A percentile compares a stretch with the other conserved stretches of the same genome.
phyloP scores from a whole-genome alignment of 768 basidiomycete genomes.

The Trametes villosa region DNA sequence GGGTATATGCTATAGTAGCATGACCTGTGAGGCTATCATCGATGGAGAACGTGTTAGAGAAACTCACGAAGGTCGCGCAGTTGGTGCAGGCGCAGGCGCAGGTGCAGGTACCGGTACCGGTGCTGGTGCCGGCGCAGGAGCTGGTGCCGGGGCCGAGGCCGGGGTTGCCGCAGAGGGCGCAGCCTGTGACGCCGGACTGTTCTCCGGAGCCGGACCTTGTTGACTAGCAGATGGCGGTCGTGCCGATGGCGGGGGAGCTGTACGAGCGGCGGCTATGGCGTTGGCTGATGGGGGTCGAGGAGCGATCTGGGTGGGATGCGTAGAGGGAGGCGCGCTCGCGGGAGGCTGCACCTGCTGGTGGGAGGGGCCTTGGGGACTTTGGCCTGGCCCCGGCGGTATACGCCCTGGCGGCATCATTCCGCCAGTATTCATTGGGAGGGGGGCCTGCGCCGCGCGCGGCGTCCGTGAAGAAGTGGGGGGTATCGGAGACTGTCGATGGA shows the following conservation, averaged over 20 bases:
- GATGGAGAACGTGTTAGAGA: background rate
- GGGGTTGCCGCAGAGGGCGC: background rate
- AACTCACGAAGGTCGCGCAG: background rate
- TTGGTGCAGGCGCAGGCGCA: background rate
- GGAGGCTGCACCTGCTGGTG: constrained; percentile 25
- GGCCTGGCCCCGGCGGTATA: constrained; percentile 18
- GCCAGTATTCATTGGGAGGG: constrained; percentile 37
- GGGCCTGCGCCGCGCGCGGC: constrained; percentile 45
- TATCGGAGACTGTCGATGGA: constrained; percentile 47
- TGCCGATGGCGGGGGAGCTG: constrained; percentile 5
- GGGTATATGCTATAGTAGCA: constrained; percentile 31
- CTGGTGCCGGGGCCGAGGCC: constrained; percentile 1
- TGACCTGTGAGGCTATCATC: background rate
- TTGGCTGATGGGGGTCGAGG: constrained; percentile 16
- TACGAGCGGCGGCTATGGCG: background rate
- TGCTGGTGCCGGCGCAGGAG: constrained; percentile 10
- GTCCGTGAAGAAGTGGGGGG: constrained; percentile 49
- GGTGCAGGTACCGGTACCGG: constrained; percentile 2
- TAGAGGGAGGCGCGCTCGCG: constrained; percentile 20
- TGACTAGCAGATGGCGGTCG: background rate
- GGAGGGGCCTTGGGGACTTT: constrained; percentile 20
- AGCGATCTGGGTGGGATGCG: constrained; percentile 26
- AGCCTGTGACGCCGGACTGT: background rate
- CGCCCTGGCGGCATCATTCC: constrained; percentile 25
- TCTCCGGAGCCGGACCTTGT: constrained; percentile 5